These are phyloP conservation scores for Zasmidium cellare DNA, from an alignment of 2,329 filamentous ascomycete genomes.

Conservation along the genomic window DNA sequence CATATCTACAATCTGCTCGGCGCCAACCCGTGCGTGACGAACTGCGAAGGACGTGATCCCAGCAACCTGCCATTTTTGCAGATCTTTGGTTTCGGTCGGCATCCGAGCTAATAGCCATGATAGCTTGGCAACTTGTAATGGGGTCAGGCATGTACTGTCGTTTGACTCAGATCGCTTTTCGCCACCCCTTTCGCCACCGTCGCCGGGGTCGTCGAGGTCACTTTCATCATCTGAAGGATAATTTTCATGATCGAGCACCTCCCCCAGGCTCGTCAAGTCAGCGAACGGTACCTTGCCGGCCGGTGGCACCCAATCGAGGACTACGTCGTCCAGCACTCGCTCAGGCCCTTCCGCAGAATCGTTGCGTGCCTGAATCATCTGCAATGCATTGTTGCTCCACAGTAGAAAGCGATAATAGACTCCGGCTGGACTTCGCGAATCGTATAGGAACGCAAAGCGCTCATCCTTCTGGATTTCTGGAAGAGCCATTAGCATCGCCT, in stretches of 20 bases:
- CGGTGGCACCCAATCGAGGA: conserved; percentile 75
- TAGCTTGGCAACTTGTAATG: conserved; percentile 79
- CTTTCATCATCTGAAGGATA: conserved; percentile 80
- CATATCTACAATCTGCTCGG: conserved; percentile 88
- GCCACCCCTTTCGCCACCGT: conserved; percentile 47
- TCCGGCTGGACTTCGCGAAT: conserved; percentile 73
- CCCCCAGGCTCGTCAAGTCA: conserved; percentile 63
- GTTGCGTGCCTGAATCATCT: conserved; percentile 38
- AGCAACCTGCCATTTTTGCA: conserved; percentile 83
- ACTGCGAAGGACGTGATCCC: conserved; percentile 86
- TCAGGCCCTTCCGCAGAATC: conserved; percentile 38
- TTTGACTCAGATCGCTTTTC: conserved; percentile 28
- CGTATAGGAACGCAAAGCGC: conserved; percentile 93
- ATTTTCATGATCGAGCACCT: conserved; percentile 79
- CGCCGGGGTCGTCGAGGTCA: conserved; percentile 69
- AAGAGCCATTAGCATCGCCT: conserved; percentile 86
- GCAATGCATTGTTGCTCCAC: conserved; percentile 58
- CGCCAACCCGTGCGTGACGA: conserved; percentile 77
- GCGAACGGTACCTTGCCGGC: conserved; percentile 68
- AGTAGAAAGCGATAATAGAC: conserved; percentile 92
- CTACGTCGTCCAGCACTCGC: conserved; percentile 67
- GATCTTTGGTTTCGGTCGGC: conserved; percentile 70
- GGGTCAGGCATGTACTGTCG: conserved; percentile 68
- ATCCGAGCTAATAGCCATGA: conserved; percentile 80
- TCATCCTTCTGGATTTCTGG: conserved; percentile 81